phyloP scores from a whole-genome alignment of 495 filamentous ascomycete species.

The Neurospora cerealis region DNA sequence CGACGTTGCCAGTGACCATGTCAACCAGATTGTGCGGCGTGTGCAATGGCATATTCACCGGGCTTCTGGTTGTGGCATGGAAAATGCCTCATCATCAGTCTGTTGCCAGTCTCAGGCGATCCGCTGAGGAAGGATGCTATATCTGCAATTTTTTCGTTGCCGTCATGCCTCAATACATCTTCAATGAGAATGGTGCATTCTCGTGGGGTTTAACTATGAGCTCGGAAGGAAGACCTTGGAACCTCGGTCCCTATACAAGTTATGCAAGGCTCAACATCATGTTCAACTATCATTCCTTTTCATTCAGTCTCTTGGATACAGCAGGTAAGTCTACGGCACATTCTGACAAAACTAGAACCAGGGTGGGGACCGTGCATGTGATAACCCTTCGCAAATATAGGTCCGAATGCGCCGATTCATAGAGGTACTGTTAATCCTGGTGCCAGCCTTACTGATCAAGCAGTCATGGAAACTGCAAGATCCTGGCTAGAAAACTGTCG shows the following conservation, averaged over 20 bases:
- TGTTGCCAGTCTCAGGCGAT: not conserved
- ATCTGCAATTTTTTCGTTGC: not conserved
- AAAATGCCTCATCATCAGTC: not conserved
- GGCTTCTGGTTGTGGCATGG: rapidly evolving
- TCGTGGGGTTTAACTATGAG: no score
- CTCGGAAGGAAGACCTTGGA: no score
- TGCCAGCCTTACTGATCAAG: not conserved
- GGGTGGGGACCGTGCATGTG: not conserved
- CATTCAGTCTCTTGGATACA: not conserved
- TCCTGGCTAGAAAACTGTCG: not conserved
- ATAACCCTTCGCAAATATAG: not conserved
- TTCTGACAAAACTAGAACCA: not conserved
- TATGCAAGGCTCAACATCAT: no score
- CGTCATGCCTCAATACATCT: no score
- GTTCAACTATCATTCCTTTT: no score
- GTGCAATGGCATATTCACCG: not conserved
- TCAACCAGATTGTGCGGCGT: not conserved
- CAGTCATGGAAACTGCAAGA: not conserved
- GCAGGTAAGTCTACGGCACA: not conserved
- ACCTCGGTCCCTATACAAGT: no score
- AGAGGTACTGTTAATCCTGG: not conserved
- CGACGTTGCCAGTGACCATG: not conserved
- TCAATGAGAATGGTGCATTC: no score
- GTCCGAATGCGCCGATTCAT: not conserved
- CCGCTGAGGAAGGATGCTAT: not conserved